phyloP scores from a whole-genome alignment of 2,329 filamentous ascomycete genomes.

The Beauveria rudraprayagi region DNA sequence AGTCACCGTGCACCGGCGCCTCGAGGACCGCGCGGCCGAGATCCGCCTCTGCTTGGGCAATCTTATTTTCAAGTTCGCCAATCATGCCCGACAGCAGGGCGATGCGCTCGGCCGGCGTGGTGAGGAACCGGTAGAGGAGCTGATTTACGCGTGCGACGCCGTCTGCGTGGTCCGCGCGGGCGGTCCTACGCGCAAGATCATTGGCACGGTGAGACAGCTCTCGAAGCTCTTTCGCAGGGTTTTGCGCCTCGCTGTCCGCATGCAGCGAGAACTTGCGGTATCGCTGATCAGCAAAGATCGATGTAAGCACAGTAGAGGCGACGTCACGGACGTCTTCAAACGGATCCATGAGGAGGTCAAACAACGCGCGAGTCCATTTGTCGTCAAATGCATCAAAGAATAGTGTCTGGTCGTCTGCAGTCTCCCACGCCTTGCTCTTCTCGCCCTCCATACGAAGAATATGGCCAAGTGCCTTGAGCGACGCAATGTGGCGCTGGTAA shows the following conservation, averaged over 20 bases:
- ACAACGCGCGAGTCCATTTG: slow-evolving; percentile 53
- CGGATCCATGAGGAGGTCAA: slow-evolving; percentile 78
- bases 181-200: slow-evolving; percentile 56
- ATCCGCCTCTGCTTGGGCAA: slow-evolving; percentile 54
- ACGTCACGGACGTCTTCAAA: slow-evolving; percentile 81
- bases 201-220: slow-evolving; percentile 47
- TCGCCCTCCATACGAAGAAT: slow-evolving; percentile 66
- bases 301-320: slow-evolving; percentile 42
- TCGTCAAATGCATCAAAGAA: slow-evolving; percentile 36
- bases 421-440: slow-evolving; percentile 31
- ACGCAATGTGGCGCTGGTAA: slow-evolving; percentile 82
- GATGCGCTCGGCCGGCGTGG: slow-evolving; percentile 32
- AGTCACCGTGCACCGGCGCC: slow-evolving; percentile 60
- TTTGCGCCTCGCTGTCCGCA: background rate
- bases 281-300: slow-evolving; percentile 35
- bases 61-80: slow-evolving; percentile 53
- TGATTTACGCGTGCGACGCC: slow-evolving; percentile 74
- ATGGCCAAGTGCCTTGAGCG: slow-evolving; percentile 61
- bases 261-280: slow-evolving; percentile 16
- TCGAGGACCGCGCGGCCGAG: slow-evolving; percentile 59
- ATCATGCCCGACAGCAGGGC: slow-evolving; percentile 51
- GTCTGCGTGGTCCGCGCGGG: slow-evolving; percentile 85
- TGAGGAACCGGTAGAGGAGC: slow-evolving; percentile 54
- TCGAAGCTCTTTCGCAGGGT: slow-evolving; percentile 27
- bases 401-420: slow-evolving; percentile 29